phyloP scores from a whole-genome alignment of 495 filamentous ascomycete species.

The Penicillium egyptiacum region DNA sequence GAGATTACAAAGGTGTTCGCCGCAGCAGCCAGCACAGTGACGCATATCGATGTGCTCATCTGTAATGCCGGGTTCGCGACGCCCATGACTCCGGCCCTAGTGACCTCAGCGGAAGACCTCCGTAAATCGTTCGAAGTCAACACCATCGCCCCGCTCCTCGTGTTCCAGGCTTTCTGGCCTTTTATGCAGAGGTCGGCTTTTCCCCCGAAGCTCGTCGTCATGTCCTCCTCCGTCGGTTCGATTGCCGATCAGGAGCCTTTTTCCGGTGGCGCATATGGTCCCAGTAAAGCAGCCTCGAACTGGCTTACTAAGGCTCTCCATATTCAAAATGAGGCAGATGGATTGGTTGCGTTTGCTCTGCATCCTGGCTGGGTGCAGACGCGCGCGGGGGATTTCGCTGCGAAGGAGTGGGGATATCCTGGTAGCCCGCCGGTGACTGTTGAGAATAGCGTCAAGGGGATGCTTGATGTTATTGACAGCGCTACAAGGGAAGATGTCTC shows the following conservation, averaged over 20 bases:
- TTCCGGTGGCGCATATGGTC: constrained; percentile 38
- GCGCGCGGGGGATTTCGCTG: constrained; percentile 42
- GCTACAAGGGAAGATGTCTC: constrained; percentile 40
- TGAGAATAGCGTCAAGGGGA: constrained; percentile 22
- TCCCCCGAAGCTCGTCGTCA: constrained; percentile 34
- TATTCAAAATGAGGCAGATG: constrained; percentile 37
- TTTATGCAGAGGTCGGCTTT: constrained; percentile 31
- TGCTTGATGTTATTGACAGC: constrained; percentile 35
- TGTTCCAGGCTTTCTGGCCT: constrained; percentile 42
- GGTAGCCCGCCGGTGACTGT: constrained; percentile 35
- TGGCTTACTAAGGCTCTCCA: constrained; percentile 34
- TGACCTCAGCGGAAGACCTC: constrained; percentile 24
- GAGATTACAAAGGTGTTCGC: constrained; percentile 6
- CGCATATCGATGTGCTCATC: constrained; percentile 48
- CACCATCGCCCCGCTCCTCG: constrained; percentile 32
- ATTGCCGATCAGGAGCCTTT: constrained; percentile 25
- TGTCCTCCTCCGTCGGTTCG: constrained; percentile 30
- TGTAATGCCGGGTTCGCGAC: constrained; percentile 48
- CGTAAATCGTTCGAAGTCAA: constrained; percentile 41
- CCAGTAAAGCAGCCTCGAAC: constrained; percentile 36
- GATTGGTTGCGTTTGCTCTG: constrained; percentile 32
- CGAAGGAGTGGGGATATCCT: constrained; percentile 18
- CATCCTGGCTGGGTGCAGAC: constrained; percentile 42
- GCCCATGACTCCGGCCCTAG: constrained; percentile 19
- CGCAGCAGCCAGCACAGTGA: constrained; percentile 19